Evolutionary conservation across 1,284 basidiomycete species (phyloP).

Genomic region (Tausonia pullulans): DNA sequence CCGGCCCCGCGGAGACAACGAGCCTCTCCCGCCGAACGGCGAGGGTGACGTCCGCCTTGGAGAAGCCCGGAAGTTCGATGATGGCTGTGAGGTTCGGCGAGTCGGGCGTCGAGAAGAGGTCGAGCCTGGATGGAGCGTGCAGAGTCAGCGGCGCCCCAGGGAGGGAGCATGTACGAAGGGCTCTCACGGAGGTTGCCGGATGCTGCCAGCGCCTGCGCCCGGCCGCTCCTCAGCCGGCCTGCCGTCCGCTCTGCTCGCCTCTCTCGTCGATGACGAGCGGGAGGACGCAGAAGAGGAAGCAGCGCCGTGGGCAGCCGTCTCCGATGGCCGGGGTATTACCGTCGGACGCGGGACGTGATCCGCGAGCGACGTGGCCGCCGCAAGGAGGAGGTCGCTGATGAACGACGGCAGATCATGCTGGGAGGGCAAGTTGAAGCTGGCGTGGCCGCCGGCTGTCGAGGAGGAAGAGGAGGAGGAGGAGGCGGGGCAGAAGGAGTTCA

Average conservation of each 20-base stretch:
- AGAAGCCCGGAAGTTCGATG: neutral
- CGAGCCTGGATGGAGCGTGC: neutral
- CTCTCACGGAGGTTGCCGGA: neutral
- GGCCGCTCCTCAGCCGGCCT: neutral
- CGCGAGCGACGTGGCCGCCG: neutral
- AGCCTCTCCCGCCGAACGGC: neutral
- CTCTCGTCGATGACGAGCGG: neutral
- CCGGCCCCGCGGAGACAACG: neutral
- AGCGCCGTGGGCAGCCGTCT: neutral
- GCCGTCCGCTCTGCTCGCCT: neutral
- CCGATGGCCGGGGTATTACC: too few species aligned
- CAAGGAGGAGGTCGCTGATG: neutral
- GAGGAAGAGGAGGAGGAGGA: too few species aligned
- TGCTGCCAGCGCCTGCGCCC: neutral
- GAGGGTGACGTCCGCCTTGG: neutral
- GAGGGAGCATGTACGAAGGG: neutral
- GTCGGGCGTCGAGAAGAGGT: neutral
- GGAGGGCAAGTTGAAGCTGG: too few species aligned
- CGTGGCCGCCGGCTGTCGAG: too few species aligned
- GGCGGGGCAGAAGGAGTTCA: too few species aligned
- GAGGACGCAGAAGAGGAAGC: neutral
- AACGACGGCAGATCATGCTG: neutral
- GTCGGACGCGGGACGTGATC: too few species aligned
- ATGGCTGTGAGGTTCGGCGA: neutral
- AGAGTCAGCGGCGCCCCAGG: too few species aligned